A percentile compares a stretch with the other conserved stretches of the same genome.
Conservation (phyloP, 2,329 filamentous ascomycete species). For the Fusarium succisae region DNA sequence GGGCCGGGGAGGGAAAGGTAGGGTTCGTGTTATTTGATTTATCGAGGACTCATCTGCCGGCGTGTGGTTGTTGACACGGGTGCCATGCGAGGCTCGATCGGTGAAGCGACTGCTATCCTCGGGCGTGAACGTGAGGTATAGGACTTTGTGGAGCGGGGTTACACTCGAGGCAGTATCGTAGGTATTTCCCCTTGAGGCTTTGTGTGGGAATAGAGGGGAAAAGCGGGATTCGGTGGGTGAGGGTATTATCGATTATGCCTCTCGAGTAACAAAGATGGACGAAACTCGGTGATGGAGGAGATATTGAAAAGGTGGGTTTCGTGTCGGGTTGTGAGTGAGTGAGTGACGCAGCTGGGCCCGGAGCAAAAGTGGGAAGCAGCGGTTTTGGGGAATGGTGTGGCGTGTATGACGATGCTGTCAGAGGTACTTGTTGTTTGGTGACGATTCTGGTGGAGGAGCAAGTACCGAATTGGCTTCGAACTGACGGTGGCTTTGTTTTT, state of each 20-base stretch:
- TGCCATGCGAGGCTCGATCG: slow-evolving; percentile 38
- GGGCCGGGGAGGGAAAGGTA: slow-evolving; percentile 62
- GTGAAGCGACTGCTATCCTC: slow-evolving; percentile 8
- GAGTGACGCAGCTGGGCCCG: slow-evolving; percentile 32
- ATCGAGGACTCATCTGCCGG: slow-evolving; percentile 38
- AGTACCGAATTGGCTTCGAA: background rate
- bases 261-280: slow-evolving; percentile 4
- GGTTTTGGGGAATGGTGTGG: slow-evolving; percentile 36
- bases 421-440: slow-evolving; percentile 7
- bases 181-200: background rate
- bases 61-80: slow-evolving; percentile 15
- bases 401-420: slow-evolving; percentile 40
- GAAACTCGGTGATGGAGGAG: slow-evolving; percentile 15
- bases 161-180: background rate
- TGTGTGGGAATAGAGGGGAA: background rate
- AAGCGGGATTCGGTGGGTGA: slow-evolving; percentile 14
- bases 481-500: slow-evolving; percentile 1
- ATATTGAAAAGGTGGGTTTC: slow-evolving; percentile 29
- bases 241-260: slow-evolving; percentile 28
- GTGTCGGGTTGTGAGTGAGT: slow-evolving; percentile 22
- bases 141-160: slow-evolving; percentile 11
- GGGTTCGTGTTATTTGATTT: slow-evolving; percentile 24
- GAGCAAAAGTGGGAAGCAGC: slow-evolving; percentile 42
- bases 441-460: background rate
- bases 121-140: background rate